Conservation (phyloP, 2,329 filamentous ascomycete species). For the Apiospora hydei region DNA sequence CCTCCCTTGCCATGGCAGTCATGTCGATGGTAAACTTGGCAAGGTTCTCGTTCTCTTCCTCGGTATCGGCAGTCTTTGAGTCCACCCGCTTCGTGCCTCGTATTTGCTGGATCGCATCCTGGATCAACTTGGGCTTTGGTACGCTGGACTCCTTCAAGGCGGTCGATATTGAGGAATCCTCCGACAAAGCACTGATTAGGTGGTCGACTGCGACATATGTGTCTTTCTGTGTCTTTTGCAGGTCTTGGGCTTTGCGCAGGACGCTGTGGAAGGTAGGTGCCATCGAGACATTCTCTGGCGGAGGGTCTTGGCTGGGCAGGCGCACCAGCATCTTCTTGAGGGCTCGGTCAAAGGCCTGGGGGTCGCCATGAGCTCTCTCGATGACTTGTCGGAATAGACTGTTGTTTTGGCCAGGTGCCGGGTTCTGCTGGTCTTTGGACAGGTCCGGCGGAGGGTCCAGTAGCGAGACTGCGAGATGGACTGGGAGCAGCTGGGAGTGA, state of each 20-base stretch:
- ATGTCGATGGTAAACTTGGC: constrained; percentile 99
- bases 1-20: constrained; percentile 94
- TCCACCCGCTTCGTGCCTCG: constrained; percentile 93
- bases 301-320: constrained; percentile 91
- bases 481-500: constrained; percentile 87
- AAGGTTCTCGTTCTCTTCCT: constrained; percentile 92
- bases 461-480: constrained; percentile 87
- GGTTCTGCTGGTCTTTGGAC: constrained; percentile 85
- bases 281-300: constrained; percentile 86
- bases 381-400: constrained; percentile 96
- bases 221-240: constrained; percentile 98
- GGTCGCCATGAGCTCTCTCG: constrained; percentile 91
- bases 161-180: constrained; percentile 77
- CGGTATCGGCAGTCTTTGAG: constrained; percentile 92
- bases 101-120: constrained; percentile 89
- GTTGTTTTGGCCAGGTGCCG: constrained; percentile 65
- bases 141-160: constrained; percentile 87
- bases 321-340: constrained; percentile 93
- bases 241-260: constrained; percentile 81
- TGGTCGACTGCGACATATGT: constrained; percentile 95
- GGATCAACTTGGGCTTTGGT: constrained; percentile 87
- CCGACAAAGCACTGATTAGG: constrained; percentile 83
- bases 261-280: constrained; percentile 84
- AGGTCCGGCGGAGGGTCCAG: constrained; percentile 77
- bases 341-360: constrained; percentile 84